Base-by-base conservation (phyloP, 805 yeast species). In the Vanderwaltozyma yarrowii region DNA sequence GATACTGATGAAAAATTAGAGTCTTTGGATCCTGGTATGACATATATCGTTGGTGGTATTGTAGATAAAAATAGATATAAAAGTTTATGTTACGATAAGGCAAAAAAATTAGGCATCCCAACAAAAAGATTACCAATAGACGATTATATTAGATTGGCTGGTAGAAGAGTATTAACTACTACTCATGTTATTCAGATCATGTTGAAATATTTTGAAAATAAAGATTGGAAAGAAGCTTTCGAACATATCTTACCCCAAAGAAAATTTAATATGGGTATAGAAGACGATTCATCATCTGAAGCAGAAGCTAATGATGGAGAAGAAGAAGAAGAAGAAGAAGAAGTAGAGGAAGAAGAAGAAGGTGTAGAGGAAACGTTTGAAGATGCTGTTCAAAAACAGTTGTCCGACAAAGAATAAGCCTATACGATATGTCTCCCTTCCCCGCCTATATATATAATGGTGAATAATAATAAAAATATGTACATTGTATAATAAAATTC, bases 61-160 rank as follows among this genome's bases (percentile, higher is more conserved):
- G 97, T 89, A 3, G 98, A 89, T 58, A 89, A 89, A 58, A 94
- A 94, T 42, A 73, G 97, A 49, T 80, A 87, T 63, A 84, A 85
- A 60, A 67, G 70, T 45, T 60, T 89, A 25, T 89, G 98, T 58
- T 69, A 74, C 34, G 71, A 81, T 45, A 92, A 88, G 58, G 97
- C 97, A 1, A 70, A 77, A 46, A 63, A 68, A 41, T 61, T 83
- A 47, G 86, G 88, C 0, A 67, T 89, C 15, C 58, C 67, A 30
- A 83, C 92, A 2, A 88, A 78, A 18, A 72, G 84, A 51, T 68
- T 89, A 36, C 98, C 98, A 5, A 85, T 89, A 39, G 94, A 79
- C 39, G 85, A 86, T 58, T 85, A 69, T 52, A 82, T 92, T 41
- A 74, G 78, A 46, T 62, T 92, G 36, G 78, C 83, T 43, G 95